Evolutionary conservation across 345 rosid species (phyloP).

Genomic region (Capsella bursapastoris): DNA sequence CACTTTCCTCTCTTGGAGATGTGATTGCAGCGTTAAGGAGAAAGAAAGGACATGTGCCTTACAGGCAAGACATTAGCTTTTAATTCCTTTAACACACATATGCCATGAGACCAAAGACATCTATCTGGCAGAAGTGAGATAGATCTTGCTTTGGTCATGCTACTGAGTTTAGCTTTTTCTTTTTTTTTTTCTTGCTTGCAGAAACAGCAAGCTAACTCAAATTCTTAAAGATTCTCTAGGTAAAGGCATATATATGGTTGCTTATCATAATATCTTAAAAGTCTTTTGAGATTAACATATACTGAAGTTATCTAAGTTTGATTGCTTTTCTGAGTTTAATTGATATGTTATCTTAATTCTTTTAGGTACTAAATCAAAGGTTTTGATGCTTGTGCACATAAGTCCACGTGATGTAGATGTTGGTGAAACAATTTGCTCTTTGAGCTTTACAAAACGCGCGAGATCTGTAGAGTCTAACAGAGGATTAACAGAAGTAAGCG

Average conservation of each 20-base stretch:
- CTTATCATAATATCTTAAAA: conserved; percentile 28
- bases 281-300: not conserved
- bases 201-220: conserved; percentile 97
- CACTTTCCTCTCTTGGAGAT: conserved; percentile 94
- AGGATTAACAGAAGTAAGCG: conserved; percentile 64
- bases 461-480: conserved; percentile 69
- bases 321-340: conserved; percentile 28
- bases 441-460: conserved; percentile 84
- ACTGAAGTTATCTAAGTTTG: conserved; percentile 11
- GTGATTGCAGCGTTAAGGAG: conserved; percentile 90
- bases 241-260: conserved; percentile 41
- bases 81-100: conserved; percentile 23
- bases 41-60: conserved; percentile 89
- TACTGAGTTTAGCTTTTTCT: conserved; percentile 34
- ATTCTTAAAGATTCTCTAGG: conserved; percentile 95
- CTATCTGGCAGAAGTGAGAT: conserved; percentile 25
- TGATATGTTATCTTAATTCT: not conserved
- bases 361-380: conserved; percentile 77
- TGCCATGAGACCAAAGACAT: conserved; percentile 21
- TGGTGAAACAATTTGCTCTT: conserved; percentile 81
- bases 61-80: conserved; percentile 64
- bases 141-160: conserved; percentile 26
- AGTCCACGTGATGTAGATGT: conserved; percentile 81
- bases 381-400: conserved; percentile 86
- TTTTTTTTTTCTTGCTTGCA: conserved; percentile 54